phyloP scores from a whole-genome alignment of 139 green algal genomes.

The Spirogloea muscicola region DNA sequence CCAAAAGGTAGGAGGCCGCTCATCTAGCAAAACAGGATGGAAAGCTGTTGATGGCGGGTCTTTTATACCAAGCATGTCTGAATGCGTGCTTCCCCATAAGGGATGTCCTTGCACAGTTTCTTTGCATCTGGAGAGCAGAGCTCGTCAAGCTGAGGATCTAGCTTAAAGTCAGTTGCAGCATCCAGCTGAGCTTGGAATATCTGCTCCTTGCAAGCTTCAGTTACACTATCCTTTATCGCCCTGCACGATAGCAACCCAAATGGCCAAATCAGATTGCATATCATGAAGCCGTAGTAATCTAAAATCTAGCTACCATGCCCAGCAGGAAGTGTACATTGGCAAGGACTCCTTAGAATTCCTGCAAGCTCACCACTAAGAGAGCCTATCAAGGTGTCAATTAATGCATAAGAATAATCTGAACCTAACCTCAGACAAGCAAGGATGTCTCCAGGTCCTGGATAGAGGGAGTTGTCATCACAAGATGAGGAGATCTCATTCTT shows the following conservation, averaged over 20 bases:
- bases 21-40: too few relatives aligned
- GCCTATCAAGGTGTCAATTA: too few relatives aligned
- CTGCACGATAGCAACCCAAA: background rate
- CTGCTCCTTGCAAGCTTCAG: constrained; percentile 2
- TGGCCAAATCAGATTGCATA: too few relatives aligned
- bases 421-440: constrained; percentile 28
- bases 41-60: too few relatives aligned
- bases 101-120: background rate
- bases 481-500: constrained; percentile 30
- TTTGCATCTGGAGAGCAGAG: constrained; percentile 3
- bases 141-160: constrained; percentile 5
- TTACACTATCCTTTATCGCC: background rate
- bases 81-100: background rate
- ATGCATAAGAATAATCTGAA: background rate
- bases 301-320: too few relatives aligned
- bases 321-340: too few relatives aligned
- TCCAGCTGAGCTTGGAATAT: constrained; percentile 1
- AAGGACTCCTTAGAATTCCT: too few relatives aligned
- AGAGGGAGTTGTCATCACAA: constrained; percentile 38
- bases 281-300: too few relatives aligned
- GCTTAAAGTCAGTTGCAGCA: constrained; percentile 4
- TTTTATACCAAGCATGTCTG: constrained; percentile 19
- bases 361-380: too few relatives aligned
- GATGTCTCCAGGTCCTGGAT: constrained; percentile 33
- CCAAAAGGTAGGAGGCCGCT: background rate